Evolutionary conservation across 2,329 filamentous ascomycete species (phyloP).

Genomic region (Coniochaeta sp.): DNA sequence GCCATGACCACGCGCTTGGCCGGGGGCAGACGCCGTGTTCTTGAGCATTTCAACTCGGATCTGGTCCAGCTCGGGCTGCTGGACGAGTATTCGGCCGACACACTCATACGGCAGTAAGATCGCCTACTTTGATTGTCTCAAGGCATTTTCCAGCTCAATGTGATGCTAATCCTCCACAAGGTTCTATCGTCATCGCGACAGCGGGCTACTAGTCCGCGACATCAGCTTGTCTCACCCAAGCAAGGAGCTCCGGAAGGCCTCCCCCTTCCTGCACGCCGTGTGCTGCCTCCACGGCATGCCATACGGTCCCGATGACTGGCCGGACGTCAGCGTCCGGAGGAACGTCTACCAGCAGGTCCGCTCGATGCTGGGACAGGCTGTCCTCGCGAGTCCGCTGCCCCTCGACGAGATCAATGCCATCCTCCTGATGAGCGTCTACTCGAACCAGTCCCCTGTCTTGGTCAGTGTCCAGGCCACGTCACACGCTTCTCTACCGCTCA

Average conservation of each 20-base stretch:
- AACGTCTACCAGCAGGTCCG: slow-evolving; percentile 31
- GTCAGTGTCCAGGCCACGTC: not conserved
- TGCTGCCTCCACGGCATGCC: slow-evolving; percentile 31
- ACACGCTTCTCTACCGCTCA: not conserved
- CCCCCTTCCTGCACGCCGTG: slow-evolving; percentile 30
- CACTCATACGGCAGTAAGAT: not conserved
- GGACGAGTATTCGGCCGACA: slow-evolving; percentile 1
- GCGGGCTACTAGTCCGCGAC: not conserved
- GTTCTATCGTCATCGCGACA: slow-evolving; percentile 1
- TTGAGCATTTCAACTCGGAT: slow-evolving; percentile 3
- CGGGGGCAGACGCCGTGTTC: not conserved
- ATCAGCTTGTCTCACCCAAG: not conserved
- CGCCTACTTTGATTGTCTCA: not conserved
- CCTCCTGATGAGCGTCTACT: slow-evolving; percentile 29
- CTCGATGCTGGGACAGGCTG: slow-evolving; percentile 27
- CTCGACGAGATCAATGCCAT: slow-evolving; percentile 32
- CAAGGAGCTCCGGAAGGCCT: slow-evolving; percentile 20
- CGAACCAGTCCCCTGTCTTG: slow-evolving; percentile 9
- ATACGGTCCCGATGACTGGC: slow-evolving; percentile 16
- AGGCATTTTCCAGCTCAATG: no score
- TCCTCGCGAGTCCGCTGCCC: slow-evolving; percentile 29
- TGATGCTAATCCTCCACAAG: not conserved
- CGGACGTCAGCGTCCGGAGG: not conserved
- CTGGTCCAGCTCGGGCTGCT: not conserved
- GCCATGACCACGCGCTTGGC: not conserved